A percentile compares a stretch with the other conserved stretches of the same genome.
These are phyloP conservation scores for Setaria italica DNA, from an alignment of 202 grass and related monocot genomes.

Conservation along the genomic window DNA sequence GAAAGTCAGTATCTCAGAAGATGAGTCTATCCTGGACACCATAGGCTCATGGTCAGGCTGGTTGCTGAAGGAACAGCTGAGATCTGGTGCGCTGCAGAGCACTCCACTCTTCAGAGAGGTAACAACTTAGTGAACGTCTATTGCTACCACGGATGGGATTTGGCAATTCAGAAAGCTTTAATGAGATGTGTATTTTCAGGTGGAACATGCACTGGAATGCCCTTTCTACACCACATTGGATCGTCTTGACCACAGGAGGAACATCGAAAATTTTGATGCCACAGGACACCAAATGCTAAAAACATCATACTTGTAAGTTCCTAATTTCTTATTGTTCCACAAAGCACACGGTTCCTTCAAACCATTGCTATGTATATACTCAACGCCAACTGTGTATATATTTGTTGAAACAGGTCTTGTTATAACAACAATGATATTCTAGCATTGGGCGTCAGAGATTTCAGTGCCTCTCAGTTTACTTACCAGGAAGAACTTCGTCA, in stretches of 20 bases:
- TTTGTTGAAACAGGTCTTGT: conserved; percentile 52
- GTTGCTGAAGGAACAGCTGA: conserved; percentile 59
- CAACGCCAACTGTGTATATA: conserved; percentile 6
- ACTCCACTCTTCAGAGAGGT: conserved; percentile 53
- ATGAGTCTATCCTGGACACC: conserved; percentile 65
- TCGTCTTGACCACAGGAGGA: conserved; percentile 79
- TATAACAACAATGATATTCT: conserved; percentile 51
- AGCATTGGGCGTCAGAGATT: conserved; percentile 60
- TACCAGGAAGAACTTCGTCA: conserved; percentile 67
- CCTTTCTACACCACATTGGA: conserved; percentile 78
- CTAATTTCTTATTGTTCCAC: not conserved
- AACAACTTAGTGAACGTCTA: not conserved
- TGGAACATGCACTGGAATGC: conserved; percentile 68
- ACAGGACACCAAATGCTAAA: conserved; percentile 53
- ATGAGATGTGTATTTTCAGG: conserved; percentile 43
- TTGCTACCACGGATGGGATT: conserved; percentile 23
- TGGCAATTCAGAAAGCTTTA: not conserved
- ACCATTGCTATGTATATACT: not conserved
- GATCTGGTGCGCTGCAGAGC: conserved; percentile 18
- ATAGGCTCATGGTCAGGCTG: conserved; percentile 62
- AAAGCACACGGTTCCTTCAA: not conserved
- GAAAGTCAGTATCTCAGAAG: conserved; percentile 53
- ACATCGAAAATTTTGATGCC: conserved; percentile 74
- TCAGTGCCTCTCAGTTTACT: conserved; percentile 58
- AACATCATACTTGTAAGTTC: conserved; percentile 59